phyloP scores from a whole-genome alignment of 805 yeast genomes.

The Candida saitoana region DNA sequence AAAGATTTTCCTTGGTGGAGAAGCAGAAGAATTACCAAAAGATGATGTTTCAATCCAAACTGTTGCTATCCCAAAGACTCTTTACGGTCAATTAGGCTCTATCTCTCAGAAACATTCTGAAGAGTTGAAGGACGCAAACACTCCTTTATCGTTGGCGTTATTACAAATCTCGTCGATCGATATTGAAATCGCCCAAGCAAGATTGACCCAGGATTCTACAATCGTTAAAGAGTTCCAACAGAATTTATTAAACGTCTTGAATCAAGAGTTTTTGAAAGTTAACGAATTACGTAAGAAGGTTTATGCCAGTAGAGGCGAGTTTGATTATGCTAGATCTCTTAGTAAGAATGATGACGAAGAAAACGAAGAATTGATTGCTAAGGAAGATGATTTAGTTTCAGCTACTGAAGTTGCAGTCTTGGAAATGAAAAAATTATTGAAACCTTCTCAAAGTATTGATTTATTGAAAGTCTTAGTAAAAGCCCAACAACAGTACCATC shows the following conservation, averaged over 20 bases:
- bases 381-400: slow-evolving; percentile 76
- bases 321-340: slow-evolving; percentile 65
- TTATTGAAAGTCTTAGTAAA: slow-evolving; percentile 62
- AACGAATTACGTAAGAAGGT: slow-evolving; percentile 61
- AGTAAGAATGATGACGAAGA: slow-evolving; percentile 44
- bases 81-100: slow-evolving; percentile 64
- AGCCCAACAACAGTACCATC: slow-evolving; percentile 60
- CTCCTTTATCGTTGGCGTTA: slow-evolving; percentile 51
- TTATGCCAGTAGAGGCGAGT: slow-evolving; percentile 62
- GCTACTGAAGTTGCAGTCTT: slow-evolving; percentile 78
- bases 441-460: slow-evolving; percentile 60
- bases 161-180: slow-evolving; percentile 54
- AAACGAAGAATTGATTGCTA: slow-evolving; percentile 47
- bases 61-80: slow-evolving; percentile 58
- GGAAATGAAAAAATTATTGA: slow-evolving; percentile 68
- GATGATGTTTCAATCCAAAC: slow-evolving; percentile 27
- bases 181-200: slow-evolving; percentile 59
- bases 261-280: slow-evolving; percentile 58
- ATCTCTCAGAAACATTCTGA: slow-evolving; percentile 51
- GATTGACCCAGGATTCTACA: slow-evolving; percentile 65
- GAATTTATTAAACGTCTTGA: slow-evolving; percentile 49
- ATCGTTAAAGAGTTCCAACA: slow-evolving; percentile 57
- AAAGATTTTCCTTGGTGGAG: slow-evolving; percentile 43
- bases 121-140: slow-evolving; percentile 40
- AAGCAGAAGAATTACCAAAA: slow-evolving; percentile 9